Evolutionary conservation across 305 asterid species (phyloP).

Genomic region (Rubia balearica): DNA sequence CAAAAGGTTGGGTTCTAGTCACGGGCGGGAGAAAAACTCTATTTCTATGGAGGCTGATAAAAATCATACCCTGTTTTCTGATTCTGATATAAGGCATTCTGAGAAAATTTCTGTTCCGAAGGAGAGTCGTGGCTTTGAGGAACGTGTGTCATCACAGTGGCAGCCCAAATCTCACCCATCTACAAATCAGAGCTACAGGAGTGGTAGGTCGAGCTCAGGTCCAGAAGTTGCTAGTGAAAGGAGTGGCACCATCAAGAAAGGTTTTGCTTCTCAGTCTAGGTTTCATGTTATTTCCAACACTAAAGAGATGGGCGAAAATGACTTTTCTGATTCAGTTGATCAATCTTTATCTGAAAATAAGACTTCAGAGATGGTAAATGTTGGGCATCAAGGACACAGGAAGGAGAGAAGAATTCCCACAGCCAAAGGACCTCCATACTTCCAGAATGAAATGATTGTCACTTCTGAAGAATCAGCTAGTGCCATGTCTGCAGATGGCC

Average conservation of each 20-base stretch:
- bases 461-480: slow-evolving; percentile 35
- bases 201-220: slow-evolving; percentile 31
- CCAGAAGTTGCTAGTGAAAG: slow-evolving; percentile 33
- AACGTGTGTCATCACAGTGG: slow-evolving; percentile 64
- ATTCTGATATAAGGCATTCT: slow-evolving; percentile 31
- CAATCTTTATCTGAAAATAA: slow-evolving; percentile 33
- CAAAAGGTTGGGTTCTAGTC: slow-evolving; percentile 33
- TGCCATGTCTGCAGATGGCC: slow-evolving; percentile 27
- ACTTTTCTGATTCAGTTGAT: slow-evolving; percentile 23
- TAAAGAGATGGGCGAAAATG: slow-evolving; percentile 24
- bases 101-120: slow-evolving; percentile 37
- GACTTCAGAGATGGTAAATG: slow-evolving; percentile 25
- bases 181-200: slow-evolving; percentile 37
- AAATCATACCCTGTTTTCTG: slow-evolving; percentile 29
- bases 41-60: slow-evolving; percentile 38
- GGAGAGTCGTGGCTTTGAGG: slow-evolving; percentile 46
- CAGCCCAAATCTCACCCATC: slow-evolving; percentile 56
- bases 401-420: slow-evolving; percentile 47
- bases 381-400: slow-evolving; percentile 33
- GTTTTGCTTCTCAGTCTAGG: slow-evolving; percentile 35
- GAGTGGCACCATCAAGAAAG: slow-evolving; percentile 36
- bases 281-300: slow-evolving; percentile 26
- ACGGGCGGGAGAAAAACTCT: slow-evolving; percentile 30
- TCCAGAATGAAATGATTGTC: slow-evolving; percentile 43
- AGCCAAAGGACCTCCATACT: slow-evolving; percentile 40